These are phyloP conservation scores for Acanthamoeba castellanii DNA, from an alignment of 208 protist genomes.

Conservation along the genomic window DNA sequence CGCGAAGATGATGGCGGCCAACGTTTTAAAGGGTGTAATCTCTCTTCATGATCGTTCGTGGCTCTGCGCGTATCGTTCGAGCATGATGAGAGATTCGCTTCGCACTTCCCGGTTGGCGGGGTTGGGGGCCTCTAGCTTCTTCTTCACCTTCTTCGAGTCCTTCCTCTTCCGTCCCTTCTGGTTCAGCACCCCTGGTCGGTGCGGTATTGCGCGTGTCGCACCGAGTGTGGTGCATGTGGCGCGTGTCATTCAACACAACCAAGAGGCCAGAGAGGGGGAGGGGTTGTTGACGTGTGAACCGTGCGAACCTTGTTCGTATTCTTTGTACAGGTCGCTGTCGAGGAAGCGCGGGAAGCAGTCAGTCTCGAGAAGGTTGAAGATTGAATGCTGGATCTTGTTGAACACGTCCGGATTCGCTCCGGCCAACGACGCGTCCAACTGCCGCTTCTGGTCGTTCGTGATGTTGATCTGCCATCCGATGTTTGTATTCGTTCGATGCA, in stretches of 20 bases:
- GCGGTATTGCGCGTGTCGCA: not conserved
- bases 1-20: no score
- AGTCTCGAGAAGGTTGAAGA: not conserved
- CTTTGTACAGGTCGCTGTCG: not conserved
- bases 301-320: not conserved
- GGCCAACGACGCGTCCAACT: not conserved
- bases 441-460: not conserved
- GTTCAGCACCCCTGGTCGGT: not conserved
- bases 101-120: not conserved
- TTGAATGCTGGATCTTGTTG: constrained; percentile 29
- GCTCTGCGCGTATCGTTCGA: not conserved
- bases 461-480: constrained; percentile 7
- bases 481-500: not conserved
- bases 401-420: constrained; percentile 7
- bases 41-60: no score
- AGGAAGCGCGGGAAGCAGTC: constrained; percentile 14
- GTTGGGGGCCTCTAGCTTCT: not conserved
- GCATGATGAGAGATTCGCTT: constrained; percentile 11
- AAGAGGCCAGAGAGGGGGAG: not conserved
- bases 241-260: not conserved
- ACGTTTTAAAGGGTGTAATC: no score
- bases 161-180: not conserved
- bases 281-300: no score
- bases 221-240: no score
- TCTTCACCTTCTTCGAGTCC: not conserved